Percentiles rank a stretch among this genome's conserved stretches.
phyloP scores from a whole-genome alignment of 2,329 filamentous ascomycete genomes.

The Drechslerella coelobrocha region DNA sequence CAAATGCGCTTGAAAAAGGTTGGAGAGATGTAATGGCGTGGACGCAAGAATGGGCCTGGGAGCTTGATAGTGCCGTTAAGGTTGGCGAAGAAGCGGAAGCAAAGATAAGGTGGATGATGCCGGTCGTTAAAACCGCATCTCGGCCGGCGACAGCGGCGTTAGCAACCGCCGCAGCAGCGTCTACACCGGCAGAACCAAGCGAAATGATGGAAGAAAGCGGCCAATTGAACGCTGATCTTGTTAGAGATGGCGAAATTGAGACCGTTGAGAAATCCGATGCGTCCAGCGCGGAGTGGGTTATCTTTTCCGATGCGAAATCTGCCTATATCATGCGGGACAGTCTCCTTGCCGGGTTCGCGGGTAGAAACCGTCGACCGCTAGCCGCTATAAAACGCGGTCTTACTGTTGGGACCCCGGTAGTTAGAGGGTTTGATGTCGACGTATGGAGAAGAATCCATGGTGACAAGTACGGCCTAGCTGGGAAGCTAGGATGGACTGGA shows the following conservation, averaged over 20 bases:
- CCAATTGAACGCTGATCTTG: slow-evolving; percentile 27
- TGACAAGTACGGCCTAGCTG: slow-evolving; percentile 54
- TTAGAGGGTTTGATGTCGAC: slow-evolving; percentile 82
- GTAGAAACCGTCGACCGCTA: slow-evolving; percentile 69
- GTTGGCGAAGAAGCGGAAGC: slow-evolving; percentile 89
- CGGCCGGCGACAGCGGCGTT: slow-evolving; percentile 37
- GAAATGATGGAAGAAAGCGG: slow-evolving; percentile 24
- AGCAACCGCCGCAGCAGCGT: neutral
- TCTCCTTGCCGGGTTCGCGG: slow-evolving; percentile 67
- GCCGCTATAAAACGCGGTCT: slow-evolving; percentile 83
- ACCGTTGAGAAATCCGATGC: slow-evolving; percentile 21
- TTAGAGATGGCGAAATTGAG: slow-evolving; percentile 35
- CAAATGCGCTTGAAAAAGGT: slow-evolving; percentile 90
- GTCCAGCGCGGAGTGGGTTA: slow-evolving; percentile 63
- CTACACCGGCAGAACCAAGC: neutral
- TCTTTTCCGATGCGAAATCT: slow-evolving; percentile 78
- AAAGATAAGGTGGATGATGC: slow-evolving; percentile 68
- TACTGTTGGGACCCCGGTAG: slow-evolving; percentile 82
- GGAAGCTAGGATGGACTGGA: slow-evolving; percentile 58
- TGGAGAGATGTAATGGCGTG: slow-evolving; percentile 86
- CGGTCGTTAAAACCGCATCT: slow-evolving; percentile 30
- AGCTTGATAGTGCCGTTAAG: slow-evolving; percentile 86
- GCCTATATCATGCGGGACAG: slow-evolving; percentile 88
- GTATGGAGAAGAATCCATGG: slow-evolving; percentile 75
- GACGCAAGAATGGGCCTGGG: slow-evolving; percentile 90